These are phyloP conservation scores for Cladophialophora exuberans DNA, from an alignment of 2,329 filamentous ascomycete genomes.

Conservation along the genomic window DNA sequence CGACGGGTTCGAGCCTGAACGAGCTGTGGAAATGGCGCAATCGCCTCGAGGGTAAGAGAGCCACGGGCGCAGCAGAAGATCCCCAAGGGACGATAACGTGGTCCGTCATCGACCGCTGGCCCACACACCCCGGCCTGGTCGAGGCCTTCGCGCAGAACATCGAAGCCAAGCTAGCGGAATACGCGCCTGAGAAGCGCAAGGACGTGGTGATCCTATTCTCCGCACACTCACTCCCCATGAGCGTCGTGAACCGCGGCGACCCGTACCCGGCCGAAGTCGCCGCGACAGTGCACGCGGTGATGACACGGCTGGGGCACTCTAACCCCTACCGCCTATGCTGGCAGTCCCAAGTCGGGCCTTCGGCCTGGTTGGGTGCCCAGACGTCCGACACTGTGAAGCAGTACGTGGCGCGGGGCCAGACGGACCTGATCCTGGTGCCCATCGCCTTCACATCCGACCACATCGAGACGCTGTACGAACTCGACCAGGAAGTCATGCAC, in stretches of 20 bases:
- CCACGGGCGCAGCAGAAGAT: constrained; percentile 50
- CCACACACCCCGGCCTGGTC: constrained; percentile 83
- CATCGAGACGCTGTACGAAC: constrained; percentile 93
- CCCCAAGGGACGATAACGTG: constrained; percentile 77
- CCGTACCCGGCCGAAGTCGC: constrained; percentile 95
- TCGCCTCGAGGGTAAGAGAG: constrained; percentile 75
- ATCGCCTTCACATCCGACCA: constrained; percentile 99
- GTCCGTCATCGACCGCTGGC: constrained; percentile 99
- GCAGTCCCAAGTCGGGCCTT: constrained; percentile 97
- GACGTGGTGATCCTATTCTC: constrained; percentile 89
- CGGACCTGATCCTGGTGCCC: constrained; percentile 85
- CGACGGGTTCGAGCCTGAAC: constrained; percentile 92
- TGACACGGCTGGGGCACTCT: constrained; percentile 82
- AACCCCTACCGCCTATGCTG: constrained; percentile 94
- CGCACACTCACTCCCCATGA: constrained; percentile 95
- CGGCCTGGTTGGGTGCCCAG: constrained; percentile 93
- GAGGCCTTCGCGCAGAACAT: constrained; percentile 94
- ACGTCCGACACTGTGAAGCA: constrained; percentile 85
- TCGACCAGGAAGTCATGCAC: constrained; percentile 93
- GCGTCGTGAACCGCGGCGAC: constrained; percentile 92
- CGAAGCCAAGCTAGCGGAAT: constrained; percentile 79
- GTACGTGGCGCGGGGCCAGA: constrained; percentile 89
- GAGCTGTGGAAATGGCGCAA: constrained; percentile 98
- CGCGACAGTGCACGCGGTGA: constrained; percentile 95
- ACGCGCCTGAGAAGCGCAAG: constrained; percentile 77